These are phyloP conservation scores for Meyerozyma smithsonii DNA, from an alignment of 1,139 yeast species.

Conservation along the genomic window DNA sequence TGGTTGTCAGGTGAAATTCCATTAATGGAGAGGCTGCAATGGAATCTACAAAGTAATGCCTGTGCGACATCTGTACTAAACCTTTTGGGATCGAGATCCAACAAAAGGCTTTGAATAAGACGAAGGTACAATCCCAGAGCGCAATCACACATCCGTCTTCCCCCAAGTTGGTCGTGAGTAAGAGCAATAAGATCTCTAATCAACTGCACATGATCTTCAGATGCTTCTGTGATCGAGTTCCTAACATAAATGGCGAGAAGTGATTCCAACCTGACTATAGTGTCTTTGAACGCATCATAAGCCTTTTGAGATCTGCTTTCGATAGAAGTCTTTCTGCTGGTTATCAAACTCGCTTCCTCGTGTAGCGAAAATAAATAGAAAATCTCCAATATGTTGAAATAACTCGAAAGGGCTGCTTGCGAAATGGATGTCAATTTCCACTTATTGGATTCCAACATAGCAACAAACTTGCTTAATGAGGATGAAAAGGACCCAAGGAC, in stretches of 20 bases:
- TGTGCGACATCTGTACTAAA: constrained; percentile 55
- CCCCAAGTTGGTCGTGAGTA: constrained; percentile 73
- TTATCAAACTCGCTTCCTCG: constrained; percentile 46
- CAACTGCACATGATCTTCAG: constrained; percentile 6
- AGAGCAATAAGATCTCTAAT: constrained; percentile 47
- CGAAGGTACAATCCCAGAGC: constrained; percentile 59
- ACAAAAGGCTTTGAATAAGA: constrained; percentile 52
- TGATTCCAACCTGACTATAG: constrained; percentile 40
- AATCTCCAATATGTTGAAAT: constrained; percentile 33
- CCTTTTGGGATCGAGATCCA: constrained; percentile 40
- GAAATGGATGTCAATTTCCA: constrained; percentile 17
- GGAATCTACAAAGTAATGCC: constrained; percentile 73
- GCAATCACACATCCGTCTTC: constrained; percentile 62
- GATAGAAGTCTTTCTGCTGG: constrained; percentile 28
- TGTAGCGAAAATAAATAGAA: constrained; percentile 43
- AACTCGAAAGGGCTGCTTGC: constrained; percentile 37
- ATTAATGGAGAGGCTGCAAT: constrained; percentile 56
- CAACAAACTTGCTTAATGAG: constrained; percentile 24
- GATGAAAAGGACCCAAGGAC: constrained; percentile 46
- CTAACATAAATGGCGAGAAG: constrained; percentile 33
- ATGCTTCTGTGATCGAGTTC: constrained; percentile 13
- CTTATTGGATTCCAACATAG: constrained; percentile 15
- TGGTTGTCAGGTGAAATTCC: constrained; percentile 65
- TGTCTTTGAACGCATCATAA: constrained; percentile 46
- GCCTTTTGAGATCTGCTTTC: constrained; percentile 25